Evolutionary conservation across 2,329 filamentous ascomycete species (phyloP), one percentile per base, ranked within the genome.

Genomic region (Didymosphaeria variabile): DNA sequence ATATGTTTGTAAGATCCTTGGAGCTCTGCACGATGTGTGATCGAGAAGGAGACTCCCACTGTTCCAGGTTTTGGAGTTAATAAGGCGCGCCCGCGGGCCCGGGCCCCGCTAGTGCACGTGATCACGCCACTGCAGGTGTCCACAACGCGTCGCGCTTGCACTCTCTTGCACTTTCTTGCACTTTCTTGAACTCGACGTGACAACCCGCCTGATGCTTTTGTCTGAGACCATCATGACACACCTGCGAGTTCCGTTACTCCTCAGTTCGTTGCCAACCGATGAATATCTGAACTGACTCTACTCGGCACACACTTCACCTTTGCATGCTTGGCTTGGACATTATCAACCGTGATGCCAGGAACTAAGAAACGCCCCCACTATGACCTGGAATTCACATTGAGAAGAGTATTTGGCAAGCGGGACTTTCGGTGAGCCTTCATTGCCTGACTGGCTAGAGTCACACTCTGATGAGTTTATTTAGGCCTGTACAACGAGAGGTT

Each of bases 401-500:
- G 88, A 51, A 85, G 87, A 23, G 90, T 92, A 55, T 94, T 94
- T 79, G 86, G 87, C 62, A 94, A 93, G 75, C 79, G 84, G 13
- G 81, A 84, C n/a, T 94, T 94, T 73, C 87, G 91, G 89, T 92
- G 74, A 57, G 75, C 69, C 7, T 45, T n/a, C 15, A 5, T 31
- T 0, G 8, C 15, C 0, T 4, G 10, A 12, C 21, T 19, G 7
- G 4, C 21, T 6, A 26, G 3, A 26, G 15, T n/a, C 9, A 19
- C 26, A n/a, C 47, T 49, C 49, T 69, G n/a, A 72, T 5, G 9
- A 3, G 64, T 55, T 21, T 21, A 52, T 63, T 10, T 38, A 93
- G 93, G 69, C 93, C 93, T 12, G 83, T 91, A 40, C 94, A 97
- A 75, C 88, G 92, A 61, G 93, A 98, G 72, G 93, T 97, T 59